These are phyloP conservation scores for Begonia fuchsioides DNA, from an alignment of 306 rosid species.

Conservation along the genomic window DNA sequence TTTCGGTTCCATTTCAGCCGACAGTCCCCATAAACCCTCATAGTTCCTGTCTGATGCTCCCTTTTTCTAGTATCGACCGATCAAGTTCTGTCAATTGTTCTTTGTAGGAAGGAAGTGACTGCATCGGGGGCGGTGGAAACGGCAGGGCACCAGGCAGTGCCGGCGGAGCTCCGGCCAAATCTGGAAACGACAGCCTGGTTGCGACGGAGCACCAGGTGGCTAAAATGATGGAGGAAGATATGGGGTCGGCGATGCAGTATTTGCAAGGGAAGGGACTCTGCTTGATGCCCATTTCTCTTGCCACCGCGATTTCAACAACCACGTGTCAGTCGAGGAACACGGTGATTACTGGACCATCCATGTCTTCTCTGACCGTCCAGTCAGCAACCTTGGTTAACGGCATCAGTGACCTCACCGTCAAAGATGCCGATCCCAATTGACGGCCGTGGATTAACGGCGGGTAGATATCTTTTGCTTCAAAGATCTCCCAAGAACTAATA, in stretches of 20 bases:
- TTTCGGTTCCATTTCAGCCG: no score
- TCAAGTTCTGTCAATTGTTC: background rate
- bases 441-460: conserved; percentile 28
- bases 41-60: no score
- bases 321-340: conserved; percentile 65
- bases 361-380: conserved; percentile 66
- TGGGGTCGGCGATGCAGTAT: conserved; percentile 99
- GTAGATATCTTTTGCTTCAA: background rate
- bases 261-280: conserved; percentile 93
- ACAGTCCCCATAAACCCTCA: no score
- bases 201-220: conserved; percentile 90
- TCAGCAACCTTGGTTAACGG: conserved; percentile 39
- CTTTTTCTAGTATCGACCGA: no score
- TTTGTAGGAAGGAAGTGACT: conserved; percentile 54
- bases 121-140: conserved; percentile 36
- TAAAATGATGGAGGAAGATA: conserved; percentile 85
- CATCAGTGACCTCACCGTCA: conserved; percentile 27
- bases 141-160: conserved; percentile 11
- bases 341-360: conserved; percentile 39
- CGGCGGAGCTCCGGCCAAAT: conserved; percentile 24
- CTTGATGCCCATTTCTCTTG: conserved; percentile 95
- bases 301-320: conserved; percentile 78
- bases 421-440: conserved; percentile 54
- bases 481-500: no score
- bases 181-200: conserved; percentile 43